Evolutionary conservation across 2,329 filamentous ascomycete genomes (phyloP), one percentile per base, ranked within the genome.

Genomic region (Alternaria sp.): DNA sequence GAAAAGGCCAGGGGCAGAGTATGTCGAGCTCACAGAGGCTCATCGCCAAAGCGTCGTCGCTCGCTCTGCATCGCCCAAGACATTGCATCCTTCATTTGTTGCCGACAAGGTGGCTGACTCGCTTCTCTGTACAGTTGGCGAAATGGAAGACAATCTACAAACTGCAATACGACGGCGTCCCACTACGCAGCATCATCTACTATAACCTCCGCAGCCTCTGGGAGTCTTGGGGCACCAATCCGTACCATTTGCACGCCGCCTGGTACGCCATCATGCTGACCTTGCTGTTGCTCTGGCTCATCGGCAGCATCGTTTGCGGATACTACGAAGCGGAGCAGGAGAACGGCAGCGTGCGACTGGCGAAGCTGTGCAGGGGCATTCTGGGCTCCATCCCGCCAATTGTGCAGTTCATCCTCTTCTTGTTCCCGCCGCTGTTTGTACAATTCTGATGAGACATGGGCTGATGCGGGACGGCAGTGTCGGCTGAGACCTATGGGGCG

Each of bases 341-440:
- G 6, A 47, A 9, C 2, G 49, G 44, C 5, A 40, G 9, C 3
- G 21, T 52, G 21, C 25, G 25, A 7, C 17, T 63, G 43, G 52
- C 60, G 1, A 54, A 32, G 43, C 26, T 66, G 25, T 63, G 52
- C 26, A 57, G 63, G 28, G 60, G 57, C 10, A 21, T 59, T 28
- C 21, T 66, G 21, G 63, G 63, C 32, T 44, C 56, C 8, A 54
- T 66, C 21, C 63, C 63, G 12, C 60, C 56, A 30, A 54, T 61
- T 40, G 52, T 58, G 47, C 60, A 63, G 52, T 54, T 64, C 17
- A 50, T 62, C 11, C 40, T 63, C 15, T 66, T 66, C 54, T 32
- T 66, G 60, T 66, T 63, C 43, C 63, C 63, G 25, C 63, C 63
- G 32, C 44, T 62, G 32, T 65, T 60, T 44, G 59, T 61, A 13